phyloP scores from a whole-genome alignment of 1,284 basidiomycete genomes.

The Fomitiporia mediterranea region DNA sequence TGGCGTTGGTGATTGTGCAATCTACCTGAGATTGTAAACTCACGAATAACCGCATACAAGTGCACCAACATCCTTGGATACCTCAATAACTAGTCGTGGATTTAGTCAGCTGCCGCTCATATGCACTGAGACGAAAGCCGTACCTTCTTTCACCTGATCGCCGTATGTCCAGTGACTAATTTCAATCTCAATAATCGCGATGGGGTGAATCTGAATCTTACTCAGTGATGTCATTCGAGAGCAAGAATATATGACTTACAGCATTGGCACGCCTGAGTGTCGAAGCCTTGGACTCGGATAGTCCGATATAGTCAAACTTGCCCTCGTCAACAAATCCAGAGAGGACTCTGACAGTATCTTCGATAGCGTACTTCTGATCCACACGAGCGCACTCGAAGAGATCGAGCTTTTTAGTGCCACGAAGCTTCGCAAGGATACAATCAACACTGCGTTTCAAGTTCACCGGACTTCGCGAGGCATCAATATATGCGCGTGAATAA shows the following conservation, averaged over 20 bases:
- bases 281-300: conserved; percentile 44
- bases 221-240: neutral
- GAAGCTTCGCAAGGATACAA: conserved; percentile 34
- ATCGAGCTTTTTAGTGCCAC: conserved; percentile 40
- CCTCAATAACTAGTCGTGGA: conserved; percentile 34
- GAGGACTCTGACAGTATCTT: conserved; percentile 31
- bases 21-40: conserved; percentile 21
- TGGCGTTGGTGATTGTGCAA: neutral
- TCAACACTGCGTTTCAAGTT: conserved; percentile 39
- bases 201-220: neutral
- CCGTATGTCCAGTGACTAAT: conserved; percentile 48
- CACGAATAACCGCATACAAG: conserved; percentile 53
- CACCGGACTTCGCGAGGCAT: conserved; percentile 30
- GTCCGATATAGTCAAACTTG: conserved; percentile 43
- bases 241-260: conserved; percentile 24
- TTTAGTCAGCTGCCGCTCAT: neutral
- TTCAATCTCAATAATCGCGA: conserved; percentile 51
- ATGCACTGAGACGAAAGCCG: neutral
- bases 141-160: conserved; percentile 37
- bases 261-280: conserved; percentile 41
- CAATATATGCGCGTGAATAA: neutral
- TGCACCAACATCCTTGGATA: conserved; percentile 41
- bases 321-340: conserved; percentile 34
- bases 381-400: conserved; percentile 39
- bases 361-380: conserved; percentile 31